Evolutionary conservation across 768 basidiomycete species (phyloP), one percentile per base, ranked within the genome.

Genomic region (Mrakia frigida): DNA sequence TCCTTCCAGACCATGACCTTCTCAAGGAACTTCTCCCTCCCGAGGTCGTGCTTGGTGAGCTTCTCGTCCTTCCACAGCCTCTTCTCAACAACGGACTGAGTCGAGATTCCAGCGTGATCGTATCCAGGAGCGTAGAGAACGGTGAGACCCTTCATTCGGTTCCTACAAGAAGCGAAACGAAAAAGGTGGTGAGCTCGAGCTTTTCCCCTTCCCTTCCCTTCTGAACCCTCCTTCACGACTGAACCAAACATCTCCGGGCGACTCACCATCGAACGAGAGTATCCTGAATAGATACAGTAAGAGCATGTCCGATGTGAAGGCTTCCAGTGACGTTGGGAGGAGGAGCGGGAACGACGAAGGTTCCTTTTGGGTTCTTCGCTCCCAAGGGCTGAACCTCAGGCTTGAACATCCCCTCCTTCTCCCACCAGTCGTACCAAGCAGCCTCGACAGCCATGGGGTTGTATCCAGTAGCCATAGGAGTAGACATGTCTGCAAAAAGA

Each of bases 351-450:
- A 99, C 88, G 77, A 95, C 89, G 82, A 98, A 98, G 18, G 85
- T 81, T 37, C 90, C 91, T 53, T 91, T 88, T 0, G 87, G 85
- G 70, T 89, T 88, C 70, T 86, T 83, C 23, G 87, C 85, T 16
- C 89, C 90, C 71, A 90, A 86, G 0, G 86, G 81, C 0, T 86
- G 86, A 23, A 88, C 84, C 76, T 88, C 87, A 4, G 96, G 94
- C 79, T 89, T 88, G 88, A 96, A 97, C 86, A 90, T 96, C 6
- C 93, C 95, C 81, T 94, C 87, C 4, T 89, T 87, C 52, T 89
- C 86, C 96, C 96, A 98, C 97, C 97, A 98, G 80, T 96, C 93
- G 80, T 98, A 98, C 93, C 97, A 98, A 2, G 93, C 90, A 0
- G 94, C 87, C 82, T 98, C 96, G 76, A 98, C 91, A 46, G 92